Conservation (phyloP, 2,329 filamentous ascomycete species). For the Colletotrichum navitas region DNA sequence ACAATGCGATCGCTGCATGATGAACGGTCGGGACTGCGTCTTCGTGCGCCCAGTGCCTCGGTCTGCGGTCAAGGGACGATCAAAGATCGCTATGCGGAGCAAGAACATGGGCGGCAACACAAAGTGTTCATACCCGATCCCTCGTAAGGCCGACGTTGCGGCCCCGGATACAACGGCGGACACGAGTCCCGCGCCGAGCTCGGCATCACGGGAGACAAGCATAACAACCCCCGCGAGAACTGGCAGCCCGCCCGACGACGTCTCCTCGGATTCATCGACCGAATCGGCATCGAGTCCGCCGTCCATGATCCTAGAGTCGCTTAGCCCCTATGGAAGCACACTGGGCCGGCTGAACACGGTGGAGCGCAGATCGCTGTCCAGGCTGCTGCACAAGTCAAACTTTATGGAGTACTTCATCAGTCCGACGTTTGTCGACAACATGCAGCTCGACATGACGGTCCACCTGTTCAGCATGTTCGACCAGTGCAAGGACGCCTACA, state of each 20-base stretch:
- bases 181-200: conserved; percentile 1
- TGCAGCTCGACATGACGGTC: conserved; percentile 39
- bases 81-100: conserved; percentile 28
- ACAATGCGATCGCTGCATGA: conserved; percentile 39
- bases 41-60: conserved; percentile 40
- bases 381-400: conserved; percentile 37
- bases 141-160: conserved; percentile 16
- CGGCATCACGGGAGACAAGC: conserved; percentile 19
- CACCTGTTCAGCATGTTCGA: conserved; percentile 39
- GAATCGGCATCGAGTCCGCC: conserved; percentile 37
- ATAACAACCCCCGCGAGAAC: background rate
- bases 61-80: conserved; percentile 37
- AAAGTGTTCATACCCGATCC: conserved; percentile 14
- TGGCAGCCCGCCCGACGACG: conserved; percentile 35
- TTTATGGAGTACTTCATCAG: conserved; percentile 39
- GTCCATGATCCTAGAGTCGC: conserved; percentile 34
- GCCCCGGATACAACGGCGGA: conserved; percentile 17
- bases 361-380: conserved; percentile 24
- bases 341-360: conserved; percentile 17
- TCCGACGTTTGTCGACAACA: conserved; percentile 36
- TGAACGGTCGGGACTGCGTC: conserved; percentile 42
- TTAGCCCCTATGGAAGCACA: conserved; percentile 32
- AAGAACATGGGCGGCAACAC: conserved; percentile 31
- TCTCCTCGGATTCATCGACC: conserved; percentile 35
- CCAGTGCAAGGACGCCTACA: conserved; percentile 39